phyloP scores from a whole-genome alignment of 2,329 filamentous ascomycete genomes.

The Scytalidium lignicola region DNA sequence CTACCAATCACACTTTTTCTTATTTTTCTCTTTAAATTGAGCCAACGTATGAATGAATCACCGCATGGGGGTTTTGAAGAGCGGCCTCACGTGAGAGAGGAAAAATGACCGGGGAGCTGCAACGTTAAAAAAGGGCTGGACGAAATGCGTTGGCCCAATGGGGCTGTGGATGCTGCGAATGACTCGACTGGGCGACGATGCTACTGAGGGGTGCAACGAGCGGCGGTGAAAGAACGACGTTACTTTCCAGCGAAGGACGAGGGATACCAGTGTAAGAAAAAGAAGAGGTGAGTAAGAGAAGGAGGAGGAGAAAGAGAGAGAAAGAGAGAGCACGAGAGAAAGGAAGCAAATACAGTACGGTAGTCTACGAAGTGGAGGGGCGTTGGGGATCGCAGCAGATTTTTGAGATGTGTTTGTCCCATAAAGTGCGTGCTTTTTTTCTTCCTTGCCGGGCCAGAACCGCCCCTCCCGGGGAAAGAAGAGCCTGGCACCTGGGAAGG shows the following conservation, averaged over 20 bases:
- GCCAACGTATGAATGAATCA: neutral
- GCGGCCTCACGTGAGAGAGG: neutral
- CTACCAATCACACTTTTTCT: conserved; percentile 19
- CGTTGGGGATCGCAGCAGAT: neutral
- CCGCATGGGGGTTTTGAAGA: neutral
- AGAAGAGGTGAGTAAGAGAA: conserved; percentile 4
- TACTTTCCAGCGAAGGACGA: conserved; percentile 3
- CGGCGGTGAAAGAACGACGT: conserved; percentile 1
- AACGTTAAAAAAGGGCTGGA: neutral
- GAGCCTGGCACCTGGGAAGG: neutral
- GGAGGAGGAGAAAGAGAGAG: conserved; percentile 2
- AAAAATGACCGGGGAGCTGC: neutral
- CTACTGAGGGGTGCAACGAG: neutral
- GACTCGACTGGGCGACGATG: neutral
- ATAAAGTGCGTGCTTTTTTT: neutral
- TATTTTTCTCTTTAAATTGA: neutral
- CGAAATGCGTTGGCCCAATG: neutral
- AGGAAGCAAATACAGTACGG: too few species aligned
- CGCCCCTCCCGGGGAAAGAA: neutral
- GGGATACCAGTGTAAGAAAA: conserved; percentile 1
- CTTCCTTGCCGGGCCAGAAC: neutral
- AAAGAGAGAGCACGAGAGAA: neutral
- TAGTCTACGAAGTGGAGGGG: conserved; percentile 1
- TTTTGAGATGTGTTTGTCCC: neutral
- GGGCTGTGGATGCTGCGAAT: neutral